Base-by-base conservation (phyloP, 371 early-diverging fungal genomes). In the Lichtheimia ramosa region DNA sequence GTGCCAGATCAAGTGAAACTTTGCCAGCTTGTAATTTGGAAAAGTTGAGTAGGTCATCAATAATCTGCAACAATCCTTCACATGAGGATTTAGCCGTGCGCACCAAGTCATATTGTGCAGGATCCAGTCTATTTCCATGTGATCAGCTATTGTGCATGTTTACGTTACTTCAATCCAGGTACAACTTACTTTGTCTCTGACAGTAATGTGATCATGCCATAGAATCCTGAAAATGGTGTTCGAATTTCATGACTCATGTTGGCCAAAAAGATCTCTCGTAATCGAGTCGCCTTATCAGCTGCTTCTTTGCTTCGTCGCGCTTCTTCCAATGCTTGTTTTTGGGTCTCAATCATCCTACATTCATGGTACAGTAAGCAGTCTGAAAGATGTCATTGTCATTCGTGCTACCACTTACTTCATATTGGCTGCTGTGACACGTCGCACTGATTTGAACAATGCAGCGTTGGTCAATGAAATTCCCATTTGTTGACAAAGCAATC, bases 401-500 rank as follows among this genome's bases (percentile, higher is more conserved):
- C 0, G 10, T 8, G 34, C 34, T 34, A 0, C 1, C 34, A 34
- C 34, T 34, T 70, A 70, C 70, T 65, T 66, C 52, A 63, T 58
- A 39, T 77, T 74, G 0, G 74, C 66, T 65, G 63, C 74, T 2
- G 77, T 77, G 12, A 72, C 77, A 34, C 74, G 72, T 50, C 74
- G 77, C 0, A 77, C 65, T 0, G 77, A 77, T 43, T 77, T 77
- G 63, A 83, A 84, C 28, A 84, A 51, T 24, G 81, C 61, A 0
- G 84, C 84, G 39, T 84, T 84, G 8, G 83, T 78, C 27, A 84
- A 78, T 1, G 84, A 84, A 42, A 84, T 84, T 12, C 84, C 84
- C 64, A 84, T 71, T 49, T 84, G 84, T 25, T 84, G 84, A 46
- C 83, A 83, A 4, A 84, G 43, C 2, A 84, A 46, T 23, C 81